Evolutionary conservation across 306 rosid genomes (phyloP), one percentile per base, ranked within the genome.

Genomic region (Cucurbita maxima): DNA sequence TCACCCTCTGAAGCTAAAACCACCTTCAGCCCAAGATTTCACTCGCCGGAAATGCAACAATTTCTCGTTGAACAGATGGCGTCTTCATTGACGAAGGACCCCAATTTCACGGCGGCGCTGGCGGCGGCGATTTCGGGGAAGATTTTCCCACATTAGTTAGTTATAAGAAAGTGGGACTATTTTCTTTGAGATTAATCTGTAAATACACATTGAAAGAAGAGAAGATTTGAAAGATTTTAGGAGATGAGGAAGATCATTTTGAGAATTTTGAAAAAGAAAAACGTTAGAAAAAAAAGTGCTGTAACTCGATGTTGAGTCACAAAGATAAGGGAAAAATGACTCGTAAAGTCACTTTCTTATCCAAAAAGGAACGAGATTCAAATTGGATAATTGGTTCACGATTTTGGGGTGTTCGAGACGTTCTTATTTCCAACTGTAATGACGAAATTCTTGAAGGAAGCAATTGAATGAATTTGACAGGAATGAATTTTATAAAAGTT

Each of bases 61-160:
- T 64, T 86, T 69, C 76, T 91, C 87, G 97, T 95, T 66, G 96
- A 95, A 20, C 96, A 91, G 78, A 95, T 95, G 99, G 97, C 97
- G 44, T 80, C 92, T 75, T 95, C 99, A 4, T 82, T 95, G 83
- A 95, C 96, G 19, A 95, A 86, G 18, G 99, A 95, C 76, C 99
- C 99, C 58, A 86, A 84, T 54, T 95, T 95, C 84, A 95, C 96
- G 58, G 87, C 92, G 79, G 97, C 97, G 68, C 87, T 95, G 52
- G 89, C 87, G 52, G 97, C 97, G 13, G 99, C 96, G 73, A 91
- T 95, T 43, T 91, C 97, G 12, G 99, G 99, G 76, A 89, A 83
- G 71, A 75, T 91, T 47, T 63, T 76, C 79, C 90, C 80, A 20
- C 74, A 70, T 13, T 68, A 25, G 14, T 0, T 60, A 10, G 22